phyloP scores from a whole-genome alignment of 495 filamentous ascomycete genomes.

The Lepidopterella palustris region DNA sequence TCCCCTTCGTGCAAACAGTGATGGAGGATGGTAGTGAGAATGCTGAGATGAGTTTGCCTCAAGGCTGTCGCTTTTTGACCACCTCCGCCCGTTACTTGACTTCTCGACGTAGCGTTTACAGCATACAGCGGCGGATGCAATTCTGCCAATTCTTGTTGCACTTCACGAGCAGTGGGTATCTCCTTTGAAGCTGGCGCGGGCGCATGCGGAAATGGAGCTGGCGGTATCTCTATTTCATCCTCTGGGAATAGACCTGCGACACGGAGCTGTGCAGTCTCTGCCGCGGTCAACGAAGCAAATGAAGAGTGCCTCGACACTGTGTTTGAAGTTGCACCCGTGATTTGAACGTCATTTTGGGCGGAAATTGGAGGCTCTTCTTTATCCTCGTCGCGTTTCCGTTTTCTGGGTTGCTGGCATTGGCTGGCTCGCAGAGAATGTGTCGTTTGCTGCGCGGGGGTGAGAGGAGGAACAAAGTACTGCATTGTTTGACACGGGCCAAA shows the following conservation, averaged over 20 bases:
- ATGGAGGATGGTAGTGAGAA: slow-evolving; percentile 57
- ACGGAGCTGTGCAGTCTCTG: slow-evolving; percentile 17
- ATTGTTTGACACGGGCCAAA: slow-evolving; percentile 10
- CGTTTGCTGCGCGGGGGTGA: slow-evolving; percentile 16
- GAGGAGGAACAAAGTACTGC: slow-evolving; percentile 24
- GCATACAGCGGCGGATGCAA: slow-evolving; percentile 30
- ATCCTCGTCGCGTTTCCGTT: slow-evolving; percentile 26
- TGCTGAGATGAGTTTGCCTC: slow-evolving; percentile 52
- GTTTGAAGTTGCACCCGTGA: slow-evolving; percentile 14
- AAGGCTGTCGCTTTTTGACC: slow-evolving; percentile 17
- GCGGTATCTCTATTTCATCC: slow-evolving; percentile 23
- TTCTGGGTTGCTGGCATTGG: slow-evolving; percentile 20
- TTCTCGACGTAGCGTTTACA: slow-evolving; percentile 12
- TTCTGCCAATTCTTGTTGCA: slow-evolving; percentile 18
- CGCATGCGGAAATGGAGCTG: slow-evolving; percentile 36
- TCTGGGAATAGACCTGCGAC: slow-evolving; percentile 21
- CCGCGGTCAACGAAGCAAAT: slow-evolving; percentile 3
- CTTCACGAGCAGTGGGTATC: slow-evolving; percentile 1
- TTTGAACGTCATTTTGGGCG: slow-evolving; percentile 1
- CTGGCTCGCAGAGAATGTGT: slow-evolving; percentile 20
- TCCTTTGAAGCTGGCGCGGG: slow-evolving; percentile 8
- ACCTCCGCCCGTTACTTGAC: neutral
- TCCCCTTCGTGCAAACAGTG: slow-evolving; percentile 54
- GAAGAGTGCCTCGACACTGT: slow-evolving; percentile 2
- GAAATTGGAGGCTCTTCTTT: slow-evolving; percentile 15